phyloP scores from a whole-genome alignment of 257 asterid species.

The Solanum tarijense region DNA sequence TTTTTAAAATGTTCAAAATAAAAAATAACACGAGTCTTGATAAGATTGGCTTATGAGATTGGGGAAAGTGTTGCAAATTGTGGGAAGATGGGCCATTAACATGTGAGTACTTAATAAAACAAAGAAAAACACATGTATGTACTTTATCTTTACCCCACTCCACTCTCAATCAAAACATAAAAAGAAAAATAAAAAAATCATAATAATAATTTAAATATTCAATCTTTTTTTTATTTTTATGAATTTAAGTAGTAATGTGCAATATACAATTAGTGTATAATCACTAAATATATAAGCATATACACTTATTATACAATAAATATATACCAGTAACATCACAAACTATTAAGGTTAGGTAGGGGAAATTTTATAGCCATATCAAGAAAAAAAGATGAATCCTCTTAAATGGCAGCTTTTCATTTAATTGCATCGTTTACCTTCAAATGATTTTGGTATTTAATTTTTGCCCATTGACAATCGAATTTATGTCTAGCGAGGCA shows the following conservation, averaged over 20 bases:
- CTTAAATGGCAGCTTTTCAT: not conserved
- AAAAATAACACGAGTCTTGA: not conserved
- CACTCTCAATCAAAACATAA: not conserved
- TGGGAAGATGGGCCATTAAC: slow-evolving; percentile 11
- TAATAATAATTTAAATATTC: too few species aligned
- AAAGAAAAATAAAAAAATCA: too few species aligned
- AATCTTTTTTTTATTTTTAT: too few species aligned
- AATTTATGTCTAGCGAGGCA: not conserved
- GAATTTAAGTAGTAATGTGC: not conserved
- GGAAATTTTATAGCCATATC: not conserved
- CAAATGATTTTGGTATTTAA: not conserved
- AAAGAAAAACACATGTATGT: not conserved
- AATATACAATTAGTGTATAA: not conserved
- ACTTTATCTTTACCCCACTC: not conserved
- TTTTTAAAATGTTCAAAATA: not conserved
- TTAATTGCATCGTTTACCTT: not conserved
- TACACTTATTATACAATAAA: not conserved
- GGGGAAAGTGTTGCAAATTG: slow-evolving; percentile 4
- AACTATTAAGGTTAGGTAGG: not conserved
- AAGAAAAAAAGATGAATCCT: not conserved
- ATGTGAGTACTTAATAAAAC: not conserved
- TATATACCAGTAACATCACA: not conserved
- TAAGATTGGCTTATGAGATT: not conserved
- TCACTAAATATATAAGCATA: not conserved
- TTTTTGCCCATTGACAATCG: not conserved